Evolutionary conservation across 2,329 filamentous ascomycete species (phyloP), one percentile per base, ranked within the genome.

Genomic region (Botrytis sinoallii): DNA sequence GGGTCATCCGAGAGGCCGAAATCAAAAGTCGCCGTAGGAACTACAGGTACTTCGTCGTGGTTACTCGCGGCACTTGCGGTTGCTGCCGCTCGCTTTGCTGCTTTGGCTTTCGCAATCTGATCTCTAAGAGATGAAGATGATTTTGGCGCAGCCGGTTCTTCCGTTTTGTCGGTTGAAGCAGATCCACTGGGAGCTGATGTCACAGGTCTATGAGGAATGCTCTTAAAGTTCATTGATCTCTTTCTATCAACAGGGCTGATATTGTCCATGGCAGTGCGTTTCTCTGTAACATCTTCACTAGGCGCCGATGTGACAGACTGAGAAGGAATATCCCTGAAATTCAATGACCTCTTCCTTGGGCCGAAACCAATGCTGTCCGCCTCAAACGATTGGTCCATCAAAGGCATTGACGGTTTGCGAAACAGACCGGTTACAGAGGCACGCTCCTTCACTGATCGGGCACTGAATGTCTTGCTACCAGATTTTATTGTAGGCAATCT

Each of bases 31-130:
- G 86, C 87, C 0, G 84, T 84, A 0, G 87, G 84, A 20, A 87
- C 78, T 1, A 88, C 83, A 0, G 85, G 81, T 0, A 82, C 76
- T 38, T 84, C 81, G 6, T 80, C 77, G 9, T 77, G 71, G 32
- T 75, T 72, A 2, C 71, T 72, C 2, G 76, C 64, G 42, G 76
- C 73, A 8, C 78, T 74, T 12, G 82, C 82, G 63, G 81, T 83
- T 48, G 82, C 80, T 55, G 79, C 79, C 18, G 88, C 90, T 75
- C 90, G 88, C 73, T 89, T 92, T 3, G 94, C 93, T 3, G 94
- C 94, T 80, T 95, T 97, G 0, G 96, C 95, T 78, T 95, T 95
- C 55, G 95, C 94, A 76, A 98, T 98, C 71, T 96, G 95, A 70
- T 98, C 94, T 48, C 96, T 90, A 22, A 99, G 84, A 0, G 94